Conservation (phyloP, 371 early-diverging fungal genomes). For the Circinella minor region DNA sequence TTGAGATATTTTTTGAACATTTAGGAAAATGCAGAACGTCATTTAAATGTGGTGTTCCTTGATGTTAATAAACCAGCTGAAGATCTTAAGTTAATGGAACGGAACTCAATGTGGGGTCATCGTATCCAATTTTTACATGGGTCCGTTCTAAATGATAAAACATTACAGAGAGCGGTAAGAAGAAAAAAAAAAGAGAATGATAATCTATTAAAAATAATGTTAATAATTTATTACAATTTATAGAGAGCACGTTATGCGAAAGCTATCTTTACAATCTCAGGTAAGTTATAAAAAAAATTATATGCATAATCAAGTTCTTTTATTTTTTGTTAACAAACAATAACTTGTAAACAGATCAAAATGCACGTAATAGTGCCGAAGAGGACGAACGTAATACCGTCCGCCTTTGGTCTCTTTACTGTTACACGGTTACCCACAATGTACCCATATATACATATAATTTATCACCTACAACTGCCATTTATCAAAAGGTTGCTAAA, state of each 20-base stretch:
- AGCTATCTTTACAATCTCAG: slow-evolving; percentile 58
- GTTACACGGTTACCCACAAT: slow-evolving; percentile 48
- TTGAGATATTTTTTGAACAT: too few relatives aligned
- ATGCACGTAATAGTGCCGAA: slow-evolving; percentile 42
- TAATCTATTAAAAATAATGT: background rate
- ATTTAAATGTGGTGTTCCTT: slow-evolving; percentile 63
- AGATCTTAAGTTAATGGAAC: slow-evolving; percentile 53
- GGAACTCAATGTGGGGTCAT: slow-evolving; percentile 51
- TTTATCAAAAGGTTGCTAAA: slow-evolving; percentile 68
- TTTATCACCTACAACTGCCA: slow-evolving; percentile 68
- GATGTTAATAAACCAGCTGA: slow-evolving; percentile 54
- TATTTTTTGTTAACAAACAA: background rate
- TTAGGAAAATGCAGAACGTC: slow-evolving; percentile 44
- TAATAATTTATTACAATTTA: slow-evolving; percentile 1
- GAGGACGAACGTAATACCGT: slow-evolving; percentile 67
- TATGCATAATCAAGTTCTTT: background rate
- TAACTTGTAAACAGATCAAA: slow-evolving; percentile 35
- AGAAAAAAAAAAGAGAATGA: background rate
- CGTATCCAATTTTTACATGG: slow-evolving; percentile 53
- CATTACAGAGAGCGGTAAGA: slow-evolving; percentile 49
- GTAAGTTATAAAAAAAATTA: slow-evolving; percentile 20
- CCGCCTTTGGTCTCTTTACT: slow-evolving; percentile 69
- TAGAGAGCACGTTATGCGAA: slow-evolving; percentile 47
- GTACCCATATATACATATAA: slow-evolving; percentile 73
- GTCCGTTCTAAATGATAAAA: slow-evolving; percentile 38